Percentiles rank a stretch among this genome's conserved stretches.
These are phyloP conservation scores for Podaxis sp. DNA, from an alignment of 768 basidiomycete genomes.

Conservation along the genomic window DNA sequence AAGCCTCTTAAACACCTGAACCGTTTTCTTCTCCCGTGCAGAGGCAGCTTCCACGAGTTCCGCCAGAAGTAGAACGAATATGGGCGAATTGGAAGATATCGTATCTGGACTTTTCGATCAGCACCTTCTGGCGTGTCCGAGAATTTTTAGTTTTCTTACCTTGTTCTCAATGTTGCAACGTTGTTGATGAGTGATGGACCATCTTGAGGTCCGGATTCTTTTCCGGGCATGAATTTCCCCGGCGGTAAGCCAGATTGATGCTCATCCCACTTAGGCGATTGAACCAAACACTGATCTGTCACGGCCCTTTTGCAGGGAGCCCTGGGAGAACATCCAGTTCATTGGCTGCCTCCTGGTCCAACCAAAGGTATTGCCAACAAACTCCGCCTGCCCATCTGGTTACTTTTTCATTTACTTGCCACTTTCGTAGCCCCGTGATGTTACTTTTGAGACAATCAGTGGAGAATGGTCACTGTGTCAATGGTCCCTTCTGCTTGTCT, in stretches of 20 bases:
- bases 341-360: not conserved
- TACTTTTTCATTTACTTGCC: not conserved
- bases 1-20: not conserved
- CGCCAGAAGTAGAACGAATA: not conserved
- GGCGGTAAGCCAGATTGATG: constrained; percentile 1
- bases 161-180: not conserved
- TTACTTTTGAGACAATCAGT: not conserved
- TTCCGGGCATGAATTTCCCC: not conserved
- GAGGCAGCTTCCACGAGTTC: not conserved
- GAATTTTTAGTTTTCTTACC: not conserved
- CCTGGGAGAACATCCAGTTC: not conserved
- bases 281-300: not conserved
- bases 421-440: not conserved
- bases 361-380: constrained; percentile 1
- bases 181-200: not conserved
- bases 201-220: not conserved
- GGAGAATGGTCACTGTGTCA: not conserved
- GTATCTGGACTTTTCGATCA: not conserved
- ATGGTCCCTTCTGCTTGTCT: not conserved
- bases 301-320: not conserved
- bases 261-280: not conserved
- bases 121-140: not conserved
- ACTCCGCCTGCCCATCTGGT: constrained; percentile 7
- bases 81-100: not conserved
- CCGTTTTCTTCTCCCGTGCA: not conserved